Evolutionary conservation across 2,329 filamentous ascomycete genomes (phyloP), one percentile per base, ranked within the genome.

Genomic region (Pyrenochaeta sp.): DNA sequence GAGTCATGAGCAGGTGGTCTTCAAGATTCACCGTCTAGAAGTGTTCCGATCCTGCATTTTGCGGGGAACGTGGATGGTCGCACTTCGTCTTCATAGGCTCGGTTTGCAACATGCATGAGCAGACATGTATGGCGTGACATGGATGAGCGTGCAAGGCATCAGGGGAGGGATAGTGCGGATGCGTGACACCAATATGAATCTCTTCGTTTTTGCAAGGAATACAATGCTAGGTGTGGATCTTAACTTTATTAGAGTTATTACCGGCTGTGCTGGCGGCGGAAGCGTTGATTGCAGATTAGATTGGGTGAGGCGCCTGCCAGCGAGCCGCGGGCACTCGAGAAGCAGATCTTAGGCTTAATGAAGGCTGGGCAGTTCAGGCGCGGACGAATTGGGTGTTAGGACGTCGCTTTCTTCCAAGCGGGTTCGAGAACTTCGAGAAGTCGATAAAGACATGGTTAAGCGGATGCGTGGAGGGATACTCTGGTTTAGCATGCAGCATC

Each of bases 341-440:
- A 67, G 64, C 58, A 71, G 71, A 72, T 72, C 72, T 74, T 74
- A 74, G 72, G 71, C 72, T 74, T 66, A 72, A 73, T 72, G 52
- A 37, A 48, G 54, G 64, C 64, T 72, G 58, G 66, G 67, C 68
- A 63, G 46, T 42, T 40, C 13, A 44, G 53, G 45, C 47, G 44
- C 50, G 40, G 50, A 46, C 68, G 64, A 72, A 72, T 69, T 69
- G 65, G 66, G 54, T 66, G 59, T 66, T 65, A 64, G 51, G 57
- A 15, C 22, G 52, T 47, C 49, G 52, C 45, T 58, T 60, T 66
- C 63, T 72, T 64, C 66, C 67, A 67, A 60, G 60, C 57, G 66
- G 59, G 64, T 73, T 75, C 69, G 59, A 73, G 70, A 74, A 72
- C 58, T 54, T 66, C 56, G 62, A 61, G 56, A 65, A 58, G 42